Evolutionary conservation across 257 asterid genomes (phyloP).

Genomic region (Nicotiana undulata): DNA sequence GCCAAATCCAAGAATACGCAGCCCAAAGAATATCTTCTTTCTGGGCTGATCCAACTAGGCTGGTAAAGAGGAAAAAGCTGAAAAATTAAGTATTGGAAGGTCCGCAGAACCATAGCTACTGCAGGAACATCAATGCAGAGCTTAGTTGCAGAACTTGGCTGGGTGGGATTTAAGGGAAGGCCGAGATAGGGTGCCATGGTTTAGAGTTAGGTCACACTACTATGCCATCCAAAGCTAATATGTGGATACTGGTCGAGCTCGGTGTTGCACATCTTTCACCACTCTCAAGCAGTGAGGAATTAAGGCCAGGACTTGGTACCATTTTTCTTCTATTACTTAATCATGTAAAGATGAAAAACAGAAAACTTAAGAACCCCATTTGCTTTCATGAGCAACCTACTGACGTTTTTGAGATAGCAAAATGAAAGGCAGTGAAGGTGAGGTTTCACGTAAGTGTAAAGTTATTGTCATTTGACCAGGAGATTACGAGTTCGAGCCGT

Average conservation of each 20-base stretch:
- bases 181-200: slow-evolving; percentile 36
- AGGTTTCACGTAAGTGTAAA: too few relatives aligned
- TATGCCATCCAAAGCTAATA: slow-evolving; percentile 33
- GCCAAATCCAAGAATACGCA: slow-evolving; percentile 34
- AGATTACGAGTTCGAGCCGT: too few relatives aligned
- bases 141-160: slow-evolving; percentile 19
- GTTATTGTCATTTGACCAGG: too few relatives aligned
- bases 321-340: not conserved
- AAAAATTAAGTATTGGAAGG: slow-evolving; percentile 31
- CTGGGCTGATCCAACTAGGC: slow-evolving; percentile 29
- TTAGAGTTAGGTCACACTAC: slow-evolving; percentile 33
- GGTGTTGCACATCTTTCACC: not conserved
- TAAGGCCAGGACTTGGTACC: not conserved
- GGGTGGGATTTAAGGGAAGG: slow-evolving; percentile 23
- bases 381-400: not conserved
- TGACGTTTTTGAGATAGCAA: not conserved
- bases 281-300: not conserved
- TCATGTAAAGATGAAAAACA: not conserved
- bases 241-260: slow-evolving; percentile 26
- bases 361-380: not conserved
- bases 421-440: not conserved
- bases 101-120: slow-evolving; percentile 19
- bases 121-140: slow-evolving; percentile 26
- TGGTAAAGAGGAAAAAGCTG: slow-evolving; percentile 39
- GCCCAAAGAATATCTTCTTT: slow-evolving; percentile 33